Percentiles rank a stretch among this genome's conserved stretches.
Conservation (phyloP, 2,329 filamentous ascomycete genomes). For the Exophiala dermatitidis region DNA sequence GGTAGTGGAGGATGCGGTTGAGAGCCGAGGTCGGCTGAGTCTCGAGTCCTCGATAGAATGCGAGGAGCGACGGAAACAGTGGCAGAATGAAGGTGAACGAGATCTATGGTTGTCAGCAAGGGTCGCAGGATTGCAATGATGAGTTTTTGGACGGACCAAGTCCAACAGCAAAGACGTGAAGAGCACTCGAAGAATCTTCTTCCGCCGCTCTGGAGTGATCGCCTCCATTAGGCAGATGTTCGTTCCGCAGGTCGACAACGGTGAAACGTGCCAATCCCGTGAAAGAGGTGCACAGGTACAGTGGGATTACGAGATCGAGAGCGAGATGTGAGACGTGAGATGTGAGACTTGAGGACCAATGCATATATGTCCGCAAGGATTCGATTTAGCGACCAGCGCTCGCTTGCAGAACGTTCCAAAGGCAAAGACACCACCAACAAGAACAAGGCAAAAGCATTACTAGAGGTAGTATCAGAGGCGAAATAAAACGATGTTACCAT, state of each 20-base stretch:
- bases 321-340: no score
- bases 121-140: background rate
- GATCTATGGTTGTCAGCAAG: constrained; percentile 51
- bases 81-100: constrained; percentile 98
- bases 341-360: no score
- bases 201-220: constrained; percentile 47
- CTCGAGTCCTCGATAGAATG: constrained; percentile 89
- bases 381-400: constrained; percentile 7
- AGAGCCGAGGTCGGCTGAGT: constrained; percentile 59
- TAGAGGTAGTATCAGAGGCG: no score
- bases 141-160: constrained; percentile 52
- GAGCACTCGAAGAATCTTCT: constrained; percentile 76
- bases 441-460: background rate
- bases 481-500: no score
- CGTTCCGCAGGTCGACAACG: background rate
- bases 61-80: constrained; percentile 86
- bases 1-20: constrained; percentile 67
- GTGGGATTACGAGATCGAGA: background rate
- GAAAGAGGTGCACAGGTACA: background rate
- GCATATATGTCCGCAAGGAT: background rate
- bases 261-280: background rate
- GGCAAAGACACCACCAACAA: background rate
- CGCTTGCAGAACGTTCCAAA: background rate
- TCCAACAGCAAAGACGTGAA: constrained; percentile 86
- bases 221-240: constrained; percentile 29